Evolutionary conservation across 768 basidiomycete genomes (phyloP).

Genomic region (Chiua virens): DNA sequence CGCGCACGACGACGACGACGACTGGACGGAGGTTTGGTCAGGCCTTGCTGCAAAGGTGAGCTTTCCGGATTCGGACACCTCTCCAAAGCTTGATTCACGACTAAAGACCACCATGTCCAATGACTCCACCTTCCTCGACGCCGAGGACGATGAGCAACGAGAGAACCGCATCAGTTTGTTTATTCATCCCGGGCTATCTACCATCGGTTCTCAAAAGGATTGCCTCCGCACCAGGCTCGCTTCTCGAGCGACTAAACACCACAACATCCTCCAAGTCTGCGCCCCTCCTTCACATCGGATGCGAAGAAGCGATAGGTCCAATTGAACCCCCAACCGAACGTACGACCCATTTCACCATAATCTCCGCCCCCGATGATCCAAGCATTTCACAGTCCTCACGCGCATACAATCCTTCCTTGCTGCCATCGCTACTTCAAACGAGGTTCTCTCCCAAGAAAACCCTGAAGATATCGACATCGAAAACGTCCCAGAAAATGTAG

Average conservation of each 20-base stretch:
- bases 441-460: constrained; percentile 46
- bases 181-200: neutral
- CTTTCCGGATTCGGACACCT: constrained; percentile 8
- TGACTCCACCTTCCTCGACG: constrained; percentile 35
- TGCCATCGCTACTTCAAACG: constrained; percentile 63
- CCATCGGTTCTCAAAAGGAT: neutral
- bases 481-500: constrained; percentile 47
- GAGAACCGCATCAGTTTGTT: constrained; percentile 41
- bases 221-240: constrained; percentile 31
- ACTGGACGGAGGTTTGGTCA: no score
- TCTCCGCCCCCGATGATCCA: constrained; percentile 3
- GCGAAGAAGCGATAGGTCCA: constrained; percentile 29
- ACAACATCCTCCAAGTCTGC: constrained; percentile 15
- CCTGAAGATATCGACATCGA: constrained; percentile 72
- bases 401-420: constrained; percentile 70
- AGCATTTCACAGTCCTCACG: constrained; percentile 50
- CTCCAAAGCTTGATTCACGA: neutral
- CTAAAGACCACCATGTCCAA: constrained; percentile 9
- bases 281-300: constrained; percentile 36
- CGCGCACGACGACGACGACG: neutral
- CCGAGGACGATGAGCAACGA: constrained; percentile 48
- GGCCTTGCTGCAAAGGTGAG: neutral
- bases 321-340: constrained; percentile 49
- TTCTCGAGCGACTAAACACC: constrained; percentile 42
- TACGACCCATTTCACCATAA: constrained; percentile 29